Percentiles rank a stretch among this genome's conserved stretches.
phyloP scores from a whole-genome alignment of 352 stramenopile species.

The Phytopythium helicoides region DNA sequence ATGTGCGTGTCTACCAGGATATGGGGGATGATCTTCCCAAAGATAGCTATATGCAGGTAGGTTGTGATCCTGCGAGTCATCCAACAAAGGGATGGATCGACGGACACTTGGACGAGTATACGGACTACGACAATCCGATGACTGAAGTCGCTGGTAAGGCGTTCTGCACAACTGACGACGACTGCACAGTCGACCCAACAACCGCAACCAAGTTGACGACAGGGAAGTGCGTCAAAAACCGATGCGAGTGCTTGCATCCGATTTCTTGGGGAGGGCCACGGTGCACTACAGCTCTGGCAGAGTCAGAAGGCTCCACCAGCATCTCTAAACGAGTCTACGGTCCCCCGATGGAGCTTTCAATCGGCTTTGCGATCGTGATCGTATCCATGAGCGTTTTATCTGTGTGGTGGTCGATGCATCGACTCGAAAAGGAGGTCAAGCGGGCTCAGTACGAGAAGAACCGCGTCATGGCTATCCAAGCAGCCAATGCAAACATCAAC shows the following conservation, averaged over 20 bases:
- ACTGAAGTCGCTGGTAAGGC: constrained; percentile 38
- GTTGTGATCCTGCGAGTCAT: constrained; percentile 43
- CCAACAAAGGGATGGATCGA: constrained; percentile 62
- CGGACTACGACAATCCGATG: constrained; percentile 44
- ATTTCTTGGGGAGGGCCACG: constrained; percentile 40
- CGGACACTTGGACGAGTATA: constrained; percentile 49
- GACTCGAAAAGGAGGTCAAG: neutral
- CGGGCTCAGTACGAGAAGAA: constrained; percentile 2
- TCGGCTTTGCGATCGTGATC: constrained; percentile 25
- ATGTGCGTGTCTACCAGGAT: constrained; percentile 79
- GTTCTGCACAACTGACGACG: constrained; percentile 36
- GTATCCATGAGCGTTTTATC: constrained; percentile 32
- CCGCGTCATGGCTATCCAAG: constrained; percentile 14
- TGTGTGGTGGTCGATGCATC: constrained; percentile 29
- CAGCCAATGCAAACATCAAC: constrained; percentile 11
- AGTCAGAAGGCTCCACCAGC: neutral
- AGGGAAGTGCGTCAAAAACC: constrained; percentile 37
- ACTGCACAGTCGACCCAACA: constrained; percentile 41
- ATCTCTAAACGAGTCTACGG: constrained; percentile 20
- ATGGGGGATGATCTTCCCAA: constrained; percentile 27
- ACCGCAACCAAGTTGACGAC: constrained; percentile 26
- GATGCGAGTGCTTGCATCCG: constrained; percentile 38
- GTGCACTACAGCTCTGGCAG: constrained; percentile 5
- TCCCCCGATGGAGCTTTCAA: constrained; percentile 21
- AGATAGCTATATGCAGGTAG: constrained; percentile 48